These are phyloP conservation scores for Dothistroma pini DNA, from an alignment of 2,329 filamentous ascomycete species.

Conservation along the genomic window DNA sequence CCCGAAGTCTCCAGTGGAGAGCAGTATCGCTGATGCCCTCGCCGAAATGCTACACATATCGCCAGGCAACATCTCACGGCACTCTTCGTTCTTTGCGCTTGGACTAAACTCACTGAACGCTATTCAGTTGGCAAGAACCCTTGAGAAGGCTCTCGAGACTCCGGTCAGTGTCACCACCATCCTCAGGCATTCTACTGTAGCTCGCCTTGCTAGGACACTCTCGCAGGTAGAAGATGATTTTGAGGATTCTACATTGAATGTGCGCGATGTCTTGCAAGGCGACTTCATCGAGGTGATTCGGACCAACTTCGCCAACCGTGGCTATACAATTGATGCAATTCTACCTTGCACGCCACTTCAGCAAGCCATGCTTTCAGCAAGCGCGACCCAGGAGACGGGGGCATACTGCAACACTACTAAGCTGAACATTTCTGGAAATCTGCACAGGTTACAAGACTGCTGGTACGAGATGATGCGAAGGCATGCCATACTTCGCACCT, in stretches of 20 bases:
- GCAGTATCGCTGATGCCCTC: conserved; percentile 53
- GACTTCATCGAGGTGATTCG: conserved; percentile 12
- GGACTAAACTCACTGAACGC: conserved; percentile 67
- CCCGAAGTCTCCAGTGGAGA: conserved; percentile 56
- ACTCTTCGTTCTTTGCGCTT: conserved; percentile 71
- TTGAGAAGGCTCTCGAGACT: conserved; percentile 50
- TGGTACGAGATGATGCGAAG: conserved; percentile 63
- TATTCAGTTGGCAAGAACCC: conserved; percentile 61
- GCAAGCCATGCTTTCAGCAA: conserved; percentile 75
- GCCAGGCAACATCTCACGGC: conserved; percentile 51
- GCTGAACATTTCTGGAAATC: conserved; percentile 55
- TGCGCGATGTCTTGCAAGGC: neutral
- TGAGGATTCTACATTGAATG: neutral
- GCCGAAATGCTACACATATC: conserved; percentile 49
- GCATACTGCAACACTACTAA: conserved; percentile 72
- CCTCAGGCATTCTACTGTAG: conserved; percentile 63
- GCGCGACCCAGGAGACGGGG: conserved; percentile 39
- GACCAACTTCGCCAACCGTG: conserved; percentile 4
- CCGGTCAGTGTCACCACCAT: conserved; percentile 65
- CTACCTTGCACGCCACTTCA: conserved; percentile 84
- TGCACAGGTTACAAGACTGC: conserved; percentile 50
- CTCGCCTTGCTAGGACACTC: conserved; percentile 46
- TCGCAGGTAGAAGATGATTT: neutral
- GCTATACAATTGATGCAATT: conserved; percentile 49
- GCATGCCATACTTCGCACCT: conserved; percentile 75